Base-by-base conservation (phyloP, 495 filamentous ascomycete species). In the Trichodelitschia bisporula region DNA sequence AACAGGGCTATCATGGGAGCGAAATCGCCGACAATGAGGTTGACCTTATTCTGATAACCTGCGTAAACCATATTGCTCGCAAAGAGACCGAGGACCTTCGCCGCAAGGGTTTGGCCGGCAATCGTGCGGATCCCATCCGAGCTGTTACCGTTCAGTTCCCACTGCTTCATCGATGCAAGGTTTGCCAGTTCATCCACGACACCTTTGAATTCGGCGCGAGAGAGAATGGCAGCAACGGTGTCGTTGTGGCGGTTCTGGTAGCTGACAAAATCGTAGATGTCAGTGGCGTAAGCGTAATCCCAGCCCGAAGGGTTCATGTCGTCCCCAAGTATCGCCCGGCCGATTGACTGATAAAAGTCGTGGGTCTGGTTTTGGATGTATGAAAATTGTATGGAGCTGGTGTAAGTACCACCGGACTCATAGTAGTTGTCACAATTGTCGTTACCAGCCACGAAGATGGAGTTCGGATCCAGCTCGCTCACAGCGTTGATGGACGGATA, bases 211-310 rank as follows among this genome's bases (percentile, higher is more conserved):
- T 30, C 17, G 12, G 30, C 35, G 32, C 40, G 31, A 29, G 37
- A 53, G 20, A 79, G 47, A 10, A 55, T 47, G 5, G 57, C 35
- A 12, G 55, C 48, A 31, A 72, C 58, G 14, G 56, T 63, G 16
- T 43, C 33, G 49, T 86, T 80, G 54, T 86, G 72, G 37, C 66
- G 54, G 19, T 49, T 51, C 18, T 66, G 63, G 36, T 82, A 79
- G 35, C 76, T 65, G 40, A 86, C 44, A 36, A 68, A 72, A 44
- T 90, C 77, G 36, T 59, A 77, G 47, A 89, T 68, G 24, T 50
- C 36, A 35, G 56, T 58, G 15, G 62, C 68, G 38, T 66, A 69
- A 15, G 31, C 42, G 43, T 70, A 76, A 30, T 53, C 56, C 30
- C 30, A 37, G 18, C 19, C 19, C 1, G 34, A 14, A 13, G 16